A percentile compares a stretch with the other conserved stretches of the same genome.
phyloP scores from a whole-genome alignment of 2,329 filamentous ascomycete species.

The Neofusicoccum parvum region DNA sequence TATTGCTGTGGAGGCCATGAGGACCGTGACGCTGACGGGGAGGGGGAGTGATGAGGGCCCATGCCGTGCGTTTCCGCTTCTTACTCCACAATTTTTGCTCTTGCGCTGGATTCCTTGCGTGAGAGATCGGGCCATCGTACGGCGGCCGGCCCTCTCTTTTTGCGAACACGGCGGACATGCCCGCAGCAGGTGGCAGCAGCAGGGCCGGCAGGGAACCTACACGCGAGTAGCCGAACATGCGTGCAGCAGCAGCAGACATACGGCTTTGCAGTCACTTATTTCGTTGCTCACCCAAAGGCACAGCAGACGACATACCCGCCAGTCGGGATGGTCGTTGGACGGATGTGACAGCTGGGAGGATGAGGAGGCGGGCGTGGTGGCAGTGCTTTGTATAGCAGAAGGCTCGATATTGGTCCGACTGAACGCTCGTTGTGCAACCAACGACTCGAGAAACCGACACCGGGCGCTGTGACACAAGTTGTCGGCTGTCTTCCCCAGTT shows the following conservation, averaged over 20 bases:
- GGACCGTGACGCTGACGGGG: neutral
- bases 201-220: neutral
- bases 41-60: neutral
- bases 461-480: neutral
- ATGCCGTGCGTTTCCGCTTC: neutral
- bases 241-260: neutral
- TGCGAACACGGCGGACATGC: neutral
- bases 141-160: neutral
- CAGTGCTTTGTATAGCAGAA: constrained; percentile 12
- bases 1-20: constrained; percentile 8
- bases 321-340: neutral
- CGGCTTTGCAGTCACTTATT: neutral
- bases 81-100: constrained; percentile 1
- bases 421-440: constrained; percentile 1
- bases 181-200: neutral
- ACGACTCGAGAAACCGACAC: neutral
- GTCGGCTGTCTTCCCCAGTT: neutral
- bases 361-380: neutral
- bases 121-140: neutral
- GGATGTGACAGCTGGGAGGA: neutral
- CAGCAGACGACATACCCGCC: neutral
- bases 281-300: neutral
- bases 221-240: neutral
- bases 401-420: constrained; percentile 5
- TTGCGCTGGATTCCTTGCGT: neutral